Evolutionary conservation across 441 rosid genomes (phyloP), one percentile per base, ranked within the genome.

Genomic region (Pelargonium australe): DNA sequence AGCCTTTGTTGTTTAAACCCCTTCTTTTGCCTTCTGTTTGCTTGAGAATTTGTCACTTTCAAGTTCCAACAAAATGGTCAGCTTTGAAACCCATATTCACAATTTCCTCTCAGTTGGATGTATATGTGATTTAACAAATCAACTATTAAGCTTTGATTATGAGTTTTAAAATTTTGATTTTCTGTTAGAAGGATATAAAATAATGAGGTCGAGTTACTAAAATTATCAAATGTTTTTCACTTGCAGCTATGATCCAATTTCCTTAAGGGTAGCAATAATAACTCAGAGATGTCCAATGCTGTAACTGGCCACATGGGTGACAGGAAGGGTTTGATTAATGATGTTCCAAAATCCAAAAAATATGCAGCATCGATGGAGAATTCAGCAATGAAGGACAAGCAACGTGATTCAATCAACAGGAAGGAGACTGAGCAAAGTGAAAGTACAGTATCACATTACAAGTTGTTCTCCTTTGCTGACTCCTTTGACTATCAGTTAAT

Each of bases 401-500:
- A 43, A 8, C 58, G 25, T 7, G 49, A 37, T 65, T 40, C 25
- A 37, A 47, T 51, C 75, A 73, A 44, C 23, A 75, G 74, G 66
- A 78, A 77, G 19, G 80, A 74, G 63, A 64, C 68, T 60, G 79
- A 83, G 31, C 82, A 79, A 64, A 78, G 76, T 67, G 17, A 69
- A 0, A 74, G 78, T 45, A 71, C 82, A 31, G 89, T 89, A 43
- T 86, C 93, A 0, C 79, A 84, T 77, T 73, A 75, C 74, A 88
- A 80, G 81, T 85, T 92, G 28, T 90, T 90, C 70, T 70, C 83
- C 0, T 90, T 88, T 67, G 89, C 98, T 2, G 85, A 90, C 69
- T 74, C 84, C 0, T 2, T 25, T 0, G 90, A 88, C 74, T 16
- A 72, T 5, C 6, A 76, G 5, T 80, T 90, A 78, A 92, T 88